phyloP scores from a whole-genome alignment of 352 stramenopile species.

The Globisporangium cylindrosporum region DNA sequence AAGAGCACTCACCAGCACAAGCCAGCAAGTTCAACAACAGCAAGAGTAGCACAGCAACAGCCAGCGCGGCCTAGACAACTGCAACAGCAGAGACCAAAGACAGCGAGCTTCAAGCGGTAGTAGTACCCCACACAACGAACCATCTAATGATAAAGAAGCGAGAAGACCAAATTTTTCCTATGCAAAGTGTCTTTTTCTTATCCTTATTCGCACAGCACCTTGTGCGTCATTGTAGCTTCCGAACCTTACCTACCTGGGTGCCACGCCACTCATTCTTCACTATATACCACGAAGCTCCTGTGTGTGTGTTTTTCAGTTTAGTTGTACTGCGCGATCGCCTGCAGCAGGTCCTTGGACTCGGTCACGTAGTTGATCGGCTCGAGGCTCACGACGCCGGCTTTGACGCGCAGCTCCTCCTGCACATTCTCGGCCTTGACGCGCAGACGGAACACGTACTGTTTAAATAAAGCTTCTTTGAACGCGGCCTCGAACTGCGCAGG shows the following conservation, averaged over 20 bases:
- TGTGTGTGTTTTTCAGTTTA: constrained; percentile 17
- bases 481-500: constrained; percentile 88
- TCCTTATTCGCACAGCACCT: background rate
- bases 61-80: background rate
- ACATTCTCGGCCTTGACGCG: constrained; percentile 96
- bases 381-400: constrained; percentile 90
- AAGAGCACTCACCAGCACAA: background rate
- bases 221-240: background rate
- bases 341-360: constrained; percentile 92
- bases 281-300: background rate
- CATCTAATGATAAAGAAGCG: background rate
- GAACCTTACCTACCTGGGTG: background rate
- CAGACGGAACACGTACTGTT: constrained; percentile 83
- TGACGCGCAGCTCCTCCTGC: constrained; percentile 94
- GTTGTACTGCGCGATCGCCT: constrained; percentile 89
- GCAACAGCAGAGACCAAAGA: constrained; percentile 12
- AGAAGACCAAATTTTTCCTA: background rate
- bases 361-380: constrained; percentile 92
- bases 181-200: background rate
- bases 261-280: background rate
- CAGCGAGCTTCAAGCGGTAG: constrained; percentile 8
- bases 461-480: constrained; percentile 94
- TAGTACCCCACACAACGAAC: too few relatives aligned
- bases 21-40: background rate
- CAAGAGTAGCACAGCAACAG: constrained; percentile 1